Base-by-base conservation (phyloP, 148 eudicot genomes). In the Oxyria digyna region DNA sequence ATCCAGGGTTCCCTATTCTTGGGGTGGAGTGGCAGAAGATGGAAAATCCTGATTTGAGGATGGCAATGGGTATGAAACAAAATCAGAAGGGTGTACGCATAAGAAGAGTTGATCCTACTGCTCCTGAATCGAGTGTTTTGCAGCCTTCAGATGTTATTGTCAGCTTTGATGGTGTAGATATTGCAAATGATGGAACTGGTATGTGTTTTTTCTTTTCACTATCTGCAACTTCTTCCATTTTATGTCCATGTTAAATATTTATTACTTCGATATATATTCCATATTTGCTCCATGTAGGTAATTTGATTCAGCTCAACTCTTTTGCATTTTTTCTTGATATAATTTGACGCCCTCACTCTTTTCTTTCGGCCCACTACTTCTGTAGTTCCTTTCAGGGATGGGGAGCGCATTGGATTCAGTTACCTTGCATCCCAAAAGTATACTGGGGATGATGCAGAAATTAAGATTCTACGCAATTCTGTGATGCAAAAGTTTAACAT, bases 101-200 rank as follows among this genome's bases (percentile, higher is more conserved):
- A 23, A 71, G 72, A 72, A 74, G 85, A 76, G 26, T 82, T 74
- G 82, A 82, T 31, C 85, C 85, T 67, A 79, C 85, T 65, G 74
- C 82, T 46, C 79, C 78, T 7, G 85, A 72, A 52, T 79, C 66
- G 70, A 74, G 69, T 38, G 76, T 79, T 69, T 69, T 82, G 73
- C 70, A 72, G 74, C 78, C 82, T n/a, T 74, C 73, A 27, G 85
- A 82, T 72, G 76, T 82, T 13, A 77, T 82, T 68, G 82, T 82
- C 27, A 82, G 85, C 69, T 82, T 82, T 69, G 81, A 79, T 67
- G 85, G 82, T 43, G 68, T 82, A 54, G 52, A 77, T 62, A 75
- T 79, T 15, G 82, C 78, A 45, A 82, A 76, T 63, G 85, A 82
- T 71, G 85, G 85, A 69, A 82, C 85, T 64, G 85, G 85, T 82